Evolutionary conservation across 192 early-diverging fungal species (phyloP).

Genomic region (Coemansia aciculifera): DNA sequence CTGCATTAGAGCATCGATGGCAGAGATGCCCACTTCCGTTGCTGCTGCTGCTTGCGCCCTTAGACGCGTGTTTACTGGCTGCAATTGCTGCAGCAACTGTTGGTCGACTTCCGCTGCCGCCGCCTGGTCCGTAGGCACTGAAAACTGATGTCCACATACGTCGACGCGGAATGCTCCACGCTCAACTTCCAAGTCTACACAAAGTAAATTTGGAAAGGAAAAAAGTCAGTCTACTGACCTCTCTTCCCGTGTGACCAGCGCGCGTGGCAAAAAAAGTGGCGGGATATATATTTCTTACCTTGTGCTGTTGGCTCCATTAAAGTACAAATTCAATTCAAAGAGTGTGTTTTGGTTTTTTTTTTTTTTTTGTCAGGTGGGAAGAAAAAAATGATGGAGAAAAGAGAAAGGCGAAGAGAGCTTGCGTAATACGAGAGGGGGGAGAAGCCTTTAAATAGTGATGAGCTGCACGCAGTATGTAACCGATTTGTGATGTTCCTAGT

Average conservation of each 20-base stretch:
- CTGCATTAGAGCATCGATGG: constrained; percentile 19
- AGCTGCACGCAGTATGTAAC: too few relatives aligned
- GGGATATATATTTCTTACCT: not conserved
- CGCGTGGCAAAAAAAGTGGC: not conserved
- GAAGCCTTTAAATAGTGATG: not conserved
- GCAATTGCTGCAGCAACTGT: constrained; percentile 15
- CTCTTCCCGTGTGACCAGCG: not conserved
- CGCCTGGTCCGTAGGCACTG: constrained; percentile 34
- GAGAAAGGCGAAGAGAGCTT: not conserved
- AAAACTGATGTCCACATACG: constrained; percentile 47
- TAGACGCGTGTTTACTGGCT: constrained; percentile 16
- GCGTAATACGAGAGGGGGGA: not conserved
- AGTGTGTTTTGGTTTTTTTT: not conserved
- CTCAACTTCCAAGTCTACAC: constrained; percentile 14
- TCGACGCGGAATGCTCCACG: constrained; percentile 47
- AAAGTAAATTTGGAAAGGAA: not conserved
- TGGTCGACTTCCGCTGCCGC: constrained; percentile 15
- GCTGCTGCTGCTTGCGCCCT: constrained; percentile 17
- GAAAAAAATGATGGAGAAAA: not conserved
- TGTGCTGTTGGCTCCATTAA: constrained; percentile 2
- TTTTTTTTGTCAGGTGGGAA: not conserved
- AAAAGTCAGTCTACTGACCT: not conserved
- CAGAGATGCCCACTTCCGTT: constrained; percentile 10
- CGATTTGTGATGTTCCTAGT: not conserved
- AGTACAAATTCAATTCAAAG: not conserved